phyloP scores from a whole-genome alignment of 164 flowering plant species.

The Vitis rupestris region DNA sequence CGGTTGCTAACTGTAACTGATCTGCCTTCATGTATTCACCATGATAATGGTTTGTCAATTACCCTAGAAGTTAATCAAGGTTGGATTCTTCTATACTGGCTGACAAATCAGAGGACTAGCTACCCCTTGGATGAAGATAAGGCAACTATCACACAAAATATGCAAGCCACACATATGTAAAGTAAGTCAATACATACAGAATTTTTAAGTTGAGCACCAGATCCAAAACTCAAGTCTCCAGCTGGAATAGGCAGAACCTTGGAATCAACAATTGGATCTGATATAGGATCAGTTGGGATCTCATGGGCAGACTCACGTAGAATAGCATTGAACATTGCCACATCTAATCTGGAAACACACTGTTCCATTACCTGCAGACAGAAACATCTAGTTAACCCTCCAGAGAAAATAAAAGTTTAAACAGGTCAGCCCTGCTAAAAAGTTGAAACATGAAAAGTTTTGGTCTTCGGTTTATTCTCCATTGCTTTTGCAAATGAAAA shows the following conservation, averaged over 20 bases:
- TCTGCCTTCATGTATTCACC: no score
- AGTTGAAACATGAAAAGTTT: not conserved
- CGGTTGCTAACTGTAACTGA: not conserved
- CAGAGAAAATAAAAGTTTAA: not conserved
- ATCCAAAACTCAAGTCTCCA: slow-evolving; percentile 96
- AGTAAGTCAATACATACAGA: slow-evolving; percentile 50
- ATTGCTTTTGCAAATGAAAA: not conserved
- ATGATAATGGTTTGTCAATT: no score
- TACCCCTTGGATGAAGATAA: not conserved
- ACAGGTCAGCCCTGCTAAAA: not conserved
- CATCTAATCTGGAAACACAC: slow-evolving; percentile 86
- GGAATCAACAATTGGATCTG: slow-evolving; percentile 94
- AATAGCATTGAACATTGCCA: slow-evolving; percentile 99
- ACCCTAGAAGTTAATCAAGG: not conserved
- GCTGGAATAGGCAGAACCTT: slow-evolving; percentile 96
- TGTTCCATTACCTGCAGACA: slow-evolving; percentile 85
- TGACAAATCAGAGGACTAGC: not conserved
- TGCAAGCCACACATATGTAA: not conserved
- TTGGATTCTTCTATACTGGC: not conserved
- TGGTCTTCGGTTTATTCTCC: not conserved
- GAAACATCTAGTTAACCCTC: not conserved
- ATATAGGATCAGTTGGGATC: slow-evolving; percentile 98
- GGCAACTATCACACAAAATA: not conserved
- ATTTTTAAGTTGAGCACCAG: slow-evolving; percentile 98
- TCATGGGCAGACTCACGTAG: slow-evolving; percentile 91